Evolutionary conservation across 2,329 filamentous ascomycete genomes (phyloP).

Genomic region (Exophiala dermatitidis): DNA sequence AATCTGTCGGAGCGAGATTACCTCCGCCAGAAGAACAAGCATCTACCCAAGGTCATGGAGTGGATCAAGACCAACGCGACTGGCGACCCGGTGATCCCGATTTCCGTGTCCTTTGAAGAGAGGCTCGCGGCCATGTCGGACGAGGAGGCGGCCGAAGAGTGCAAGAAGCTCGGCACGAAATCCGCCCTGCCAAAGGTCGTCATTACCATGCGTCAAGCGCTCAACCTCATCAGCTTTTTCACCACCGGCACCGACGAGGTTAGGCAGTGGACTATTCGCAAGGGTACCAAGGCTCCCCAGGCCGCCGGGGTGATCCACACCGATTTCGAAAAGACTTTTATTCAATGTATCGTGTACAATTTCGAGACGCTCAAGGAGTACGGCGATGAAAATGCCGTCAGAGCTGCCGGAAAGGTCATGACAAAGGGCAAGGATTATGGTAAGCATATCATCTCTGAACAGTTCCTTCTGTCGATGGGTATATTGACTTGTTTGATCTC

Average conservation of each 20-base stretch:
- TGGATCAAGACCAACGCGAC: slow-evolving; percentile 90
- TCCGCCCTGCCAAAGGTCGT: slow-evolving; percentile 90
- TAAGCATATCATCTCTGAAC: slow-evolving; percentile 48
- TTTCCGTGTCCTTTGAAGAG: slow-evolving; percentile 90
- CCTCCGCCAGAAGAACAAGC: slow-evolving; percentile 99
- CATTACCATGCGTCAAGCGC: slow-evolving; percentile 80
- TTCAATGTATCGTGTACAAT: slow-evolving; percentile 93
- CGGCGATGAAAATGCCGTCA: slow-evolving; percentile 80
- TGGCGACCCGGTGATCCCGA: slow-evolving; percentile 84
- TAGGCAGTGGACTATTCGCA: slow-evolving; percentile 94
- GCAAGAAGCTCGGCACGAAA: slow-evolving; percentile 78
- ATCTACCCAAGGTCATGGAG: slow-evolving; percentile 83
- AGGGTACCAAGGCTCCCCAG: slow-evolving; percentile 93
- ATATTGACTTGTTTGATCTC: background rate
- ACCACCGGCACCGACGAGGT: slow-evolving; percentile 94
- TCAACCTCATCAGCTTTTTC: slow-evolving; percentile 94
- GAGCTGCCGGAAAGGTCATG: slow-evolving; percentile 91
- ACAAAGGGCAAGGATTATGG: slow-evolving; percentile 96
- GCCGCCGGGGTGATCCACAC: slow-evolving; percentile 97
- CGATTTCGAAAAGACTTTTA: slow-evolving; percentile 99
- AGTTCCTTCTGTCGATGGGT: background rate
- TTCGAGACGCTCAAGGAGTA: slow-evolving; percentile 72
- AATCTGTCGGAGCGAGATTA: slow-evolving; percentile 97
- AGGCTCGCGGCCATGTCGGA: slow-evolving; percentile 73
- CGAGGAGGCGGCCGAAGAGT: slow-evolving; percentile 71